phyloP scores from a whole-genome alignment of 805 yeast genomes.

The Saturnispora halmiae region DNA sequence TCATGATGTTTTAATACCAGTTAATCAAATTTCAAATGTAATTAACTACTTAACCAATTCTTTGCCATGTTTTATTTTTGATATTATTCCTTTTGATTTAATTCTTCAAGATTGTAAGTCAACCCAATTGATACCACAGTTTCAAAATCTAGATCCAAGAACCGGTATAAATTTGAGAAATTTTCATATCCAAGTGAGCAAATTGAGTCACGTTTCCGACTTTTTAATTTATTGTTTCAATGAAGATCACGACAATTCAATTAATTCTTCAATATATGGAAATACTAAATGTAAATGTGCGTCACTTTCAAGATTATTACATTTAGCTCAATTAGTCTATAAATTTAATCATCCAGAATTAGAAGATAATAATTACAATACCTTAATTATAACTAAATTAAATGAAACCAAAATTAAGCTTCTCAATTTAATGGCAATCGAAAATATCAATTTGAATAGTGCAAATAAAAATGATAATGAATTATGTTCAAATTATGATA shows the following conservation, averaged over 20 bases:
- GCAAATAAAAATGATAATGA: constrained; percentile 22
- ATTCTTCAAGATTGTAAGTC: constrained; percentile 35
- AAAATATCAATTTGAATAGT: constrained; percentile 19
- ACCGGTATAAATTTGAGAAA: constrained; percentile 72
- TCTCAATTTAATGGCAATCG: constrained; percentile 24
- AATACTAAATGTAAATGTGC: constrained; percentile 29
- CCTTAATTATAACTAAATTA: constrained; percentile 22
- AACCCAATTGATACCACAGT: constrained; percentile 40
- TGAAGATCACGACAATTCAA: constrained; percentile 24
- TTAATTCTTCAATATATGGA: background rate
- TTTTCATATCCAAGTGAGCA: constrained; percentile 80
- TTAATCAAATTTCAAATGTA: constrained; percentile 26
- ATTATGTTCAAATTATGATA: constrained; percentile 30
- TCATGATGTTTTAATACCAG: constrained; percentile 43
- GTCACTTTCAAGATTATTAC: constrained; percentile 33
- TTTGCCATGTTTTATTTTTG: constrained; percentile 17
- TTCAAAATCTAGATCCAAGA: constrained; percentile 55
- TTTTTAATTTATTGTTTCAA: constrained; percentile 66
- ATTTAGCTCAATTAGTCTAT: constrained; percentile 34
- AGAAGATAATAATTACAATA: constrained; percentile 20
- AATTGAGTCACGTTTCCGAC: constrained; percentile 64
- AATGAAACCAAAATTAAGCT: constrained; percentile 15
- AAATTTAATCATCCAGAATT: constrained; percentile 22
- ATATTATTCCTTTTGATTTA: constrained; percentile 22
- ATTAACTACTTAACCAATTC: constrained; percentile 24